Evolutionary conservation across 129 eudicot species (phyloP).

Genomic region (Saposhnikovia divaricata): DNA sequence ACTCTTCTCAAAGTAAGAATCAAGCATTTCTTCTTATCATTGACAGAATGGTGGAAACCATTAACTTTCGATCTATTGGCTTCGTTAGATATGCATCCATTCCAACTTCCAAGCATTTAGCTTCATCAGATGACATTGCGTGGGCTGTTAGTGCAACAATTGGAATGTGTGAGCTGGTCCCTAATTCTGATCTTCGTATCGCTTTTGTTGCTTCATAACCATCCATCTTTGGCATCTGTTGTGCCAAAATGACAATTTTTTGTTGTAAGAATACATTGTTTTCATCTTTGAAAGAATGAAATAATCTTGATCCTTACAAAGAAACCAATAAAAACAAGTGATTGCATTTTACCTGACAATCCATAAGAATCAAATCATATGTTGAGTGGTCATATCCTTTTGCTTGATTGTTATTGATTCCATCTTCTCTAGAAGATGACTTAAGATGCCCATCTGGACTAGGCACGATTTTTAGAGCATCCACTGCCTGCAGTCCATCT

Average conservation of each 20-base stretch:
- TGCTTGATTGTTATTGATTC: constrained; percentile 8
- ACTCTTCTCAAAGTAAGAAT: constrained; percentile 6
- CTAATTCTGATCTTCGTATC: constrained; percentile 60
- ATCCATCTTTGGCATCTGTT: constrained; percentile 98
- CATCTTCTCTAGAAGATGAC: constrained; percentile 19
- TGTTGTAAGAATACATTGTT: neutral
- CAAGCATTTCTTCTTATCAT: constrained; percentile 43
- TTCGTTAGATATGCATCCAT: constrained; percentile 98
- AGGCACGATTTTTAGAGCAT: constrained; percentile 41
- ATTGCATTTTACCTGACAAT: constrained; percentile 61
- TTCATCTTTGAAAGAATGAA: neutral
- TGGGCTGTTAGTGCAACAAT: constrained; percentile 93
- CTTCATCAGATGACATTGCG: constrained; percentile 90
- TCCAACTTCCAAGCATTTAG: constrained; percentile 88
- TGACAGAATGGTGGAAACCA: constrained; percentile 86
- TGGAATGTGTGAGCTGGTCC: constrained; percentile 50
- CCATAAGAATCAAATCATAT: constrained; percentile 87
- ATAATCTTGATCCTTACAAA: neutral
- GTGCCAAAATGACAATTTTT: neutral
- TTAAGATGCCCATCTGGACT: constrained; percentile 18
- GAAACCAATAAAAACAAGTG: neutral
- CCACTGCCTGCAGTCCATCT: constrained; percentile 86
- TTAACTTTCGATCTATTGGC: constrained; percentile 83
- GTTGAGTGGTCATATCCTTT: constrained; percentile 19
- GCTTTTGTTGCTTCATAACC: constrained; percentile 96